A percentile compares a stretch with the other conserved stretches of the same genome.
phyloP scores from a whole-genome alignment of 441 rosid genomes.

The Erodium moschatum region DNA sequence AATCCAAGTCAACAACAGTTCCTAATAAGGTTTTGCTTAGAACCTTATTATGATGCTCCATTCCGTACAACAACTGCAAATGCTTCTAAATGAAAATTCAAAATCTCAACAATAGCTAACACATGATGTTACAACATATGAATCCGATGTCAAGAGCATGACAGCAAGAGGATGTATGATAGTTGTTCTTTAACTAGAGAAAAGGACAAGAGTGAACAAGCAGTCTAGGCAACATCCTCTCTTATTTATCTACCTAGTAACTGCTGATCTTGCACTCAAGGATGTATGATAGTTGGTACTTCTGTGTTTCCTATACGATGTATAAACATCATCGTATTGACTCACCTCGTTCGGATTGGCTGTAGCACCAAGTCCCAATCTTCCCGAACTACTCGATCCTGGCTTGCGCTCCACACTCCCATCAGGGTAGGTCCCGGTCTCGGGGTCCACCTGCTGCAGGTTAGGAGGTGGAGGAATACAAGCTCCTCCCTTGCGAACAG shows the following conservation, averaged over 20 bases:
- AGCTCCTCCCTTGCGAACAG: slow-evolving; percentile 80
- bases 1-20: no score
- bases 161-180: not conserved
- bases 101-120: no score
- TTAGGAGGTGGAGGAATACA: slow-evolving; percentile 92
- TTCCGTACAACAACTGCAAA: not conserved
- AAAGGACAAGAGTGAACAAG: not conserved
- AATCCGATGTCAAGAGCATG: not conserved
- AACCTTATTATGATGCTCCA: no score
- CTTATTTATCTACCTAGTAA: slow-evolving; percentile 33
- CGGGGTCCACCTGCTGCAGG: slow-evolving; percentile 73
- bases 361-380: slow-evolving; percentile 87
- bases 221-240: slow-evolving; percentile 14
- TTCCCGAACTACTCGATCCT: slow-evolving; percentile 55
- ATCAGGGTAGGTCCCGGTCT: slow-evolving; percentile 74
- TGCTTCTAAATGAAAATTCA: not conserved
- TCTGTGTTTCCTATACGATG: slow-evolving; percentile 86
- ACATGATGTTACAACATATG: no score
- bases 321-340: slow-evolving; percentile 88
- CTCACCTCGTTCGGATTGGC: slow-evolving; percentile 83
- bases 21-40: no score
- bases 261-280: slow-evolving; percentile 60
- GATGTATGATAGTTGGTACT: slow-evolving; percentile 84
- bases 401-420: slow-evolving; percentile 67
- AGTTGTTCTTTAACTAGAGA: not conserved